These are phyloP conservation scores for Ustilago tritici DNA, from an alignment of 1,284 basidiomycete species.

Conservation along the genomic window DNA sequence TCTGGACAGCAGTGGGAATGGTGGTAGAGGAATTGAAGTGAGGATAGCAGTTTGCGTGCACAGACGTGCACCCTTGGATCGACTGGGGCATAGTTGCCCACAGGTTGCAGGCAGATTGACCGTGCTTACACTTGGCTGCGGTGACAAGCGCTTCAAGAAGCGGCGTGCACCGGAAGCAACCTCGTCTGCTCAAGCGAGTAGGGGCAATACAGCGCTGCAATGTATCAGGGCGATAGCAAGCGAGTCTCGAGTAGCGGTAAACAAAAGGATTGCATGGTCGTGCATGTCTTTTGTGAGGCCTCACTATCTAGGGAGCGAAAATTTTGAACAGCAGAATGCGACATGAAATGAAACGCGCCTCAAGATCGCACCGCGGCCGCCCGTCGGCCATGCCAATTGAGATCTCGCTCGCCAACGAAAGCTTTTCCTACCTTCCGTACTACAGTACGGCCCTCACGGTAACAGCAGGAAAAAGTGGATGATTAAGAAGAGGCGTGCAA, in stretches of 20 bases:
- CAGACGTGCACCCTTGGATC: slow-evolving; percentile 3
- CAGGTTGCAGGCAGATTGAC: not conserved
- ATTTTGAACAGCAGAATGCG: not conserved
- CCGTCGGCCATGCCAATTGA: too few relatives aligned
- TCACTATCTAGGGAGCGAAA: not conserved
- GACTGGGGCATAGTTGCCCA: slow-evolving; percentile 5
- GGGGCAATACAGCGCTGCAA: not conserved
- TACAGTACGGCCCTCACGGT: too few relatives aligned
- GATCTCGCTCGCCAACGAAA: too few relatives aligned
- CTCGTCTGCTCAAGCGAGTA: slow-evolving; percentile 6
- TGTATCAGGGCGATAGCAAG: not conserved
- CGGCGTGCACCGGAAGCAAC: slow-evolving; percentile 3
- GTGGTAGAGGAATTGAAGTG: not conserved
- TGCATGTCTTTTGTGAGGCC: not conserved
- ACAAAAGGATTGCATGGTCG: not conserved
- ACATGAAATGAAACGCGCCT: too few relatives aligned
- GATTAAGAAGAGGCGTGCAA: slow-evolving; percentile 8
- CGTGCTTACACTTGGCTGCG: not conserved
- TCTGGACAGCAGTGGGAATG: not conserved
- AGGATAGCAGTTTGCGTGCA: not conserved
- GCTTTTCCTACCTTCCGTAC: too few relatives aligned
- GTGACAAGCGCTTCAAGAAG: slow-evolving; percentile 14
- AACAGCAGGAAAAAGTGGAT: not conserved
- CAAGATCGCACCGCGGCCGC: too few relatives aligned
- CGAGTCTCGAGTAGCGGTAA: not conserved